phyloP scores from a whole-genome alignment of 106 monocot species.

The Apostasia shenzhenica region DNA sequence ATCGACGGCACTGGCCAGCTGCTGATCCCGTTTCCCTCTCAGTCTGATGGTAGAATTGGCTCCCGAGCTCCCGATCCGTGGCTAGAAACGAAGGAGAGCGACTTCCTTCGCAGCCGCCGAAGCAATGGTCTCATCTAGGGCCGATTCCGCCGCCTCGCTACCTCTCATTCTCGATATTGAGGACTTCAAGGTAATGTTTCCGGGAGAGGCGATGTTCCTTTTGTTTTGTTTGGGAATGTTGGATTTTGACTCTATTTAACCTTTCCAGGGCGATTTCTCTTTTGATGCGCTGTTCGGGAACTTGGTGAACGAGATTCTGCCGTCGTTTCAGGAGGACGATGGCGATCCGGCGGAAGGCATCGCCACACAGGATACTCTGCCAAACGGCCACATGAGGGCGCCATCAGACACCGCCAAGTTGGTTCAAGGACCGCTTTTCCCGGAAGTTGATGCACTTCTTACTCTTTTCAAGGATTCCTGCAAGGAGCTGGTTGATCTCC shows the following conservation, averaged over 20 bases:
- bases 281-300: constrained; percentile 88
- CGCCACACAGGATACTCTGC: constrained; percentile 20
- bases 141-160: constrained; percentile 16
- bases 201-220: background rate
- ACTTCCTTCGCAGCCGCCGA: background rate
- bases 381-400: constrained; percentile 32
- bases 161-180: constrained; percentile 41
- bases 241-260: background rate
- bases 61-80: too few species aligned
- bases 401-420: constrained; percentile 24
- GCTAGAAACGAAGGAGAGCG: background rate
- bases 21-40: background rate
- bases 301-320: constrained; percentile 83
- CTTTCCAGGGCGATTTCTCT: constrained; percentile 80
- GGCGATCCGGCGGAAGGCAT: constrained; percentile 38
- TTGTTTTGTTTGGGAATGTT: background rate
- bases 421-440: constrained; percentile 62
- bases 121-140: constrained; percentile 8
- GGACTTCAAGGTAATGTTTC: constrained; percentile 34
- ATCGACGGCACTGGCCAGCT: background rate
- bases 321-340: constrained; percentile 77
- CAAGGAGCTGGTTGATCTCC: constrained; percentile 87
- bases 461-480: constrained; percentile 90
- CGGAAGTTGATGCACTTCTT: constrained; percentile 81
- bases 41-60: background rate